These are phyloP conservation scores for Quercus robur DNA, from an alignment of 306 rosid species.

Conservation along the genomic window DNA sequence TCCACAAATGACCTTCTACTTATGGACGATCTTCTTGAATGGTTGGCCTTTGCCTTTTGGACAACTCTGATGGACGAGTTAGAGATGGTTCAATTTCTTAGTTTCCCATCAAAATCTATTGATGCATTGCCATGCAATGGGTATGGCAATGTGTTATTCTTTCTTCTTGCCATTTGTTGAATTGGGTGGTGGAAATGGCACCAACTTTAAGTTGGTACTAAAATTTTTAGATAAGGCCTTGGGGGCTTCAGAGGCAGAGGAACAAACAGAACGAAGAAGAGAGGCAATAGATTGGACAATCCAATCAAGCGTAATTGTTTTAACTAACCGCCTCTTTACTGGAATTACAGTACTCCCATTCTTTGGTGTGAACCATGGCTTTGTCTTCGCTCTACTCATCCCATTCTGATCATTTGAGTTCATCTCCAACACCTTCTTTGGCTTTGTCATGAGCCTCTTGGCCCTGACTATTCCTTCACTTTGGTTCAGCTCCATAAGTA, in stretches of 20 bases:
- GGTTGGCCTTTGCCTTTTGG: no score
- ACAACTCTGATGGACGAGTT: no score
- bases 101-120: no score
- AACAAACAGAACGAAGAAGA: neutral
- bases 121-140: neutral
- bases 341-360: conserved; percentile 15
- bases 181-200: neutral
- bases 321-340: conserved; percentile 7
- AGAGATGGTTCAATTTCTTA: no score
- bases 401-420: neutral
- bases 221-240: neutral
- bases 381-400: neutral
- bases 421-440: neutral
- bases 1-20: fast-evolving
- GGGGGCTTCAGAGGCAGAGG: neutral
- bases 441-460: neutral
- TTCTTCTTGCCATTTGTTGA: neutral
- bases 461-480: neutral
- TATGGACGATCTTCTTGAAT: no score
- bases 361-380: neutral
- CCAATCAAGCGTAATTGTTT: conserved; percentile 10
- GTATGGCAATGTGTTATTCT: neutral
- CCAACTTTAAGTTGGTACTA: neutral
- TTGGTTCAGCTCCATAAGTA: neutral
- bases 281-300: neutral